Evolutionary conservation across 805 yeast species (phyloP), one percentile per base, ranked within the genome.

Genomic region (Isabelozyma heimii): DNA sequence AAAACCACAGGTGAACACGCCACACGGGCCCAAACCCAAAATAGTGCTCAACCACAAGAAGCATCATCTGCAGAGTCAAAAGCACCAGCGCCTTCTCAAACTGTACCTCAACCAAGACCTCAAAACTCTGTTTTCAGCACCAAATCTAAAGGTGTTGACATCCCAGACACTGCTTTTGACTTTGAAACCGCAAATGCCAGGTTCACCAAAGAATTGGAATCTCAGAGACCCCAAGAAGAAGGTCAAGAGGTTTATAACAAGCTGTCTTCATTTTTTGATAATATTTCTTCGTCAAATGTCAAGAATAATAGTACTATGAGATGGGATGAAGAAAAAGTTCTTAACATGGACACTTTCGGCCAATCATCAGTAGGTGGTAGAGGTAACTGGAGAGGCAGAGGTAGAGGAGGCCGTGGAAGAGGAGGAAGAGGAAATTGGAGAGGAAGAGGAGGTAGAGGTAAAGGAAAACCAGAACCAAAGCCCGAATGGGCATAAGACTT

Each of bases 261-360:
- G 66, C 79, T 80, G 60, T 81, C 90, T 12, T 91, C 97, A 1
- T 92, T 94, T 67, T 92, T 92, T 61, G 98, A 94, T 68, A 82
- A 80, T 52, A 81, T 92, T 49, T 87, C 96, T 9, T 81, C 90
- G 9, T 84, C 90, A 4, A 75, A 84, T 37, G 72, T 63, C 42
- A 80, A 77, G 46, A 77, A 77, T 44, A 61, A 68, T 24, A 13
- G 35, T 30, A 43, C 61, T 35, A 73, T 82, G 81, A 79, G 83
- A 60, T 85, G 95, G 84, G 72, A 78, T 43, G 87, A 85, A 56
- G 96, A 89, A 60, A 84, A 85, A 52, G 70, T 70, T 43, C 77
- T 88, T 61, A 90, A 90, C 64, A 60, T 82, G 68, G 96, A 89
- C 66, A 89, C 96, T 1, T 90, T 89, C 68, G 96, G 97, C 17